phyloP scores from a whole-genome alignment of 164 flowering plant genomes.

The Pachysandra terminalis region DNA sequence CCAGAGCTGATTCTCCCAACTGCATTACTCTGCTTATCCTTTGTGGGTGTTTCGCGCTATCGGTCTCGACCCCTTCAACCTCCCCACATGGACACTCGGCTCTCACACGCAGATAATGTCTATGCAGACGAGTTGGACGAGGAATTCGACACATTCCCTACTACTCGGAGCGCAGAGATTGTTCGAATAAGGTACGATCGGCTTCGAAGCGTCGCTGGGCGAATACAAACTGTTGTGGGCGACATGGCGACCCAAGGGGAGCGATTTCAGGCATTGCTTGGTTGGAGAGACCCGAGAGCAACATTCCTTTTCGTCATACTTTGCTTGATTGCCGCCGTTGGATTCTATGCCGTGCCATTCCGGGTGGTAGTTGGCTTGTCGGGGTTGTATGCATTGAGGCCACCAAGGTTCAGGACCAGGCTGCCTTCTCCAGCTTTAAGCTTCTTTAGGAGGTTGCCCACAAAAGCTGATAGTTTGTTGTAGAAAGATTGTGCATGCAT shows the following conservation, averaged over 20 bases:
- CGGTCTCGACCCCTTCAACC: slow-evolving; percentile 46
- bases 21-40: slow-evolving; percentile 33
- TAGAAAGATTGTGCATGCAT: slow-evolving; percentile 10
- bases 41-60: slow-evolving; percentile 47
- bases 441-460: slow-evolving; percentile 63
- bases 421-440: slow-evolving; percentile 45
- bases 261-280: slow-evolving; percentile 49
- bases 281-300: slow-evolving; percentile 73
- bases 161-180: slow-evolving; percentile 42
- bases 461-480: slow-evolving; percentile 53
- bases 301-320: slow-evolving; percentile 46
- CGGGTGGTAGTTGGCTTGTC: slow-evolving; percentile 43
- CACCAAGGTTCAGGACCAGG: slow-evolving; percentile 59
- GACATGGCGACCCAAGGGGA: slow-evolving; percentile 72
- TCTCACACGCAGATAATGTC: slow-evolving; percentile 54
- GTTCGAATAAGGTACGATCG: slow-evolving; percentile 61
- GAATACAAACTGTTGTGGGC: slow-evolving; percentile 60
- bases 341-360: slow-evolving; percentile 51
- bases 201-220: slow-evolving; percentile 55
- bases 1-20: slow-evolving; percentile 60
- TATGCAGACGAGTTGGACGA: slow-evolving; percentile 62
- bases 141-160: slow-evolving; percentile 65
- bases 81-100: slow-evolving; percentile 58
- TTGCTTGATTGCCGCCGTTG: slow-evolving; percentile 52
- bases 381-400: slow-evolving; percentile 55